Base-by-base conservation (phyloP, 768 basidiomycete species). In the Gelatoporia subvermispora region DNA sequence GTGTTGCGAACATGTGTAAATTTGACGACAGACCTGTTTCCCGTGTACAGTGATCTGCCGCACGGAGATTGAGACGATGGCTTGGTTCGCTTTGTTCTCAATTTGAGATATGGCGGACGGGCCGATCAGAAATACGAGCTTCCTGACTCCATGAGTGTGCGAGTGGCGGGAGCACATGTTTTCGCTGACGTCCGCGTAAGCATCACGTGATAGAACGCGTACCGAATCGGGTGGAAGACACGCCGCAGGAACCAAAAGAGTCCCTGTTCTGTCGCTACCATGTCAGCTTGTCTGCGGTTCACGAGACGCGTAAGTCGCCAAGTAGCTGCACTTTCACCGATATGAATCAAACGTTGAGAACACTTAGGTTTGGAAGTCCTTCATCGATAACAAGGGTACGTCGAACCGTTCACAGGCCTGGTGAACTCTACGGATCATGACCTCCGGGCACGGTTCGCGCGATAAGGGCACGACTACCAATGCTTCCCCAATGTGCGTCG, bases 321-420 rank as follows among this genome's bases (percentile, higher is more conserved):
- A 17, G 17, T 20, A 22, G 8, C 13, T 8, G 7, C 8, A 7
- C 11, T 20, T 41, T 3, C 4, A 38, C 31, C 43, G 5, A 17
- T 20, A 18, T 17, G 18, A 37, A 34, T n/a, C 53, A 40, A 47
- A 40, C 28, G 9, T 8, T 60, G 39, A 41, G 16, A 8, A 15
- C 18, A 34, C 18, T 35, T 60, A 87, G 88, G 88, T 91, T 45
- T 91, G 88, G 89, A 77, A 80, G 59, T 88, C 85, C 4, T 91
- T 92, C 60, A 53, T 90, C 2, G 79, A 83, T 39, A 86, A 81
- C 55, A 76, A 81, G 74, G 88, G 88, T 84, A 25, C 17, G 41
- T 24, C 49, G 22, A 40, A 37, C 23, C 44, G 36, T 37, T 16
- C 21, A 22, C 4, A 23, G 38, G 28, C 13, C 11, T 43, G 11